Evolutionary conservation across 768 basidiomycete genomes (phyloP), one percentile per base, ranked within the genome.

Genomic region (Dictyophora rubrovolvata): DNA sequence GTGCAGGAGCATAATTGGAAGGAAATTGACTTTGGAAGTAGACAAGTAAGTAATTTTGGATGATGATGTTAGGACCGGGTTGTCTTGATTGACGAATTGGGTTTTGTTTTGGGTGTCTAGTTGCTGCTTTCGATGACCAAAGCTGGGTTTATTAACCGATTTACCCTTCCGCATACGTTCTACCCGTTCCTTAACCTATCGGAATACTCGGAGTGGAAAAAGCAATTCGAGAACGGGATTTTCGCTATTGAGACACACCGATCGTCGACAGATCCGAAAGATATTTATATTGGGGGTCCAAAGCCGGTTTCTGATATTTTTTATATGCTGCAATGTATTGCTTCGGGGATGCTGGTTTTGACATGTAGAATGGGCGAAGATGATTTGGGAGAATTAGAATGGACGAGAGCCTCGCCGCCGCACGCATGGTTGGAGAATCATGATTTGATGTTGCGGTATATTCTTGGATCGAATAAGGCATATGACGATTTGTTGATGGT

Each of bases 301-400:
- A 17, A 16, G 12, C 21, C 14, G 7, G 22, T 56, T 22, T 56
- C 55, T n/a, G 55, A 56, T 23, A 56, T 56, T 10, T 56, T 56
- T 21, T 56, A 56, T 12, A 18, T 56, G 20, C 23, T 56, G 7
- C 55, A 56, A 23, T 56, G 46, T 42, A 56, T 56, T 12, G 55
- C 55, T n/a, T 42, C 55, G 1, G 55, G 55, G 17, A 56, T 56
- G 55, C 46, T 56, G 16, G 16, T 56, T 0, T 20, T 56, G 48
- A 23, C 21, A 5, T 20, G 42, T 35, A 36, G 33, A 35, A 49
- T 48, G n/a, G 55, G 47, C 1, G 46, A 56, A n/a, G 55, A 56
- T 16, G 55, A 21, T 48, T 48, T 56, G 55, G 55, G 55, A n/a
- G 55, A 56, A 23, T 22, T 56, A 22, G 55, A 56, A 28, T 56